Base-by-base conservation (phyloP, 257 asterid genomes). In the Craterostigma plantagineum region DNA sequence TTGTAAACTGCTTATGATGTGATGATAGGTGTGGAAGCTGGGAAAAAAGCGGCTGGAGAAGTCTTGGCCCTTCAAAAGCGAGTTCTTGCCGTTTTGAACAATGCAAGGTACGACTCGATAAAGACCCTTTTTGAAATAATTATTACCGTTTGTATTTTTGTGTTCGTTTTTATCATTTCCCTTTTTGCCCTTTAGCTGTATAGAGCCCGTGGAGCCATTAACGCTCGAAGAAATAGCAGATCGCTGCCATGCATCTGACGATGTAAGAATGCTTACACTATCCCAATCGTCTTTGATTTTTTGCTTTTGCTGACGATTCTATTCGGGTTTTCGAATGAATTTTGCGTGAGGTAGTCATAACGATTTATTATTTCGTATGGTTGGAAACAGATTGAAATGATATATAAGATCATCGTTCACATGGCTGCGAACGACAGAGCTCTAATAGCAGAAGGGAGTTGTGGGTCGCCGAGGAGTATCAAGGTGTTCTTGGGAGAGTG, bases 361-460 rank as follows among this genome's bases (percentile, higher is more conserved):
- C n/a, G n/a, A n/a, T n/a, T n/a, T n/a, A n/a, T 4, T 14, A n/a
- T 36, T 14, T 35, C 38, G 16, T n/a, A 37, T 42, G 44, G 43
- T 13, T 63, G 43, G 17, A 61, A 54, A 64, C 96, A 90, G 99
- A 77, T 90, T 62, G 99, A 90, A 57, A 90, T 90, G 96, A 90
- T 90, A 38, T 83, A 79, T 53, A 90, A 90, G 87, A 83, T 90
- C 17, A 61, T 90, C 6, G 78, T 83, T 0, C 99, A 90, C 67
- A 79, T 90, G 91, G 85, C 99, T 52, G 94, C 99, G 35, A 90
- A 90, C 42, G 96, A 83, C 59, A 77, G 99, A 84, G 99, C 96
- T 56, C 75, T 90, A 33, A 79, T 90, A 11, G 96, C 80, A 9
- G 99, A 90, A 76, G 99, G 99, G 35, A 76, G 68, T 44, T 90